Conservation (phyloP, 495 filamentous ascomycete genomes). For the Evernia prunastri region DNA sequence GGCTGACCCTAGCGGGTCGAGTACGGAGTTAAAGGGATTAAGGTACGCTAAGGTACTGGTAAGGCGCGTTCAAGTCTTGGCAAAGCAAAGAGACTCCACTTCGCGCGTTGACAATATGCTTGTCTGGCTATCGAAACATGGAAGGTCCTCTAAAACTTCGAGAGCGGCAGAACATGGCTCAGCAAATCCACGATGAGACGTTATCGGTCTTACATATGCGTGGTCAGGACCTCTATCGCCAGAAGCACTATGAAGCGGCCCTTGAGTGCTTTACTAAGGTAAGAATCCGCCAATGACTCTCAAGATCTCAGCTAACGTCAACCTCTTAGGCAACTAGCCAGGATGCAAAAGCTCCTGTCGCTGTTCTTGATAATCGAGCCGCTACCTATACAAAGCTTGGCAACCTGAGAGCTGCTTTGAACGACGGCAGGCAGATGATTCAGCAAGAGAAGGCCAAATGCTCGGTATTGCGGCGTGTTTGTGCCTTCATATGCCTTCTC, state of each 20-base stretch:
- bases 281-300: constrained; percentile 15
- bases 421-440: constrained; percentile 57
- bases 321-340: constrained; percentile 35
- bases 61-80: constrained; percentile 1
- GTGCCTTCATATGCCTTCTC: not conserved
- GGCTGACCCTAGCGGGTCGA: too few relatives aligned
- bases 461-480: constrained; percentile 31
- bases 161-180: constrained; percentile 3
- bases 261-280: constrained; percentile 41
- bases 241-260: constrained; percentile 38
- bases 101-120: not conserved
- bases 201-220: constrained; percentile 28
- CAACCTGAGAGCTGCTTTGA: constrained; percentile 46
- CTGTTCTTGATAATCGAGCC: constrained; percentile 54
- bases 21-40: too few relatives aligned
- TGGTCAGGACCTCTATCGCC: constrained; percentile 39
- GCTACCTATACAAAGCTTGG: constrained; percentile 54
- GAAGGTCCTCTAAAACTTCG: constrained; percentile 20
- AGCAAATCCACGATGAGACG: constrained; percentile 18
- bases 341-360: constrained; percentile 32
- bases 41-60: too few relatives aligned
- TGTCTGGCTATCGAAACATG: not conserved
- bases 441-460: constrained; percentile 42
- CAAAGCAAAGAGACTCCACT: not conserved
- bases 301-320: constrained; percentile 6